A percentile compares a stretch with the other conserved stretches of the same genome.
Conservation (phyloP, 441 rosid species). For the Erodium texanum region DNA sequence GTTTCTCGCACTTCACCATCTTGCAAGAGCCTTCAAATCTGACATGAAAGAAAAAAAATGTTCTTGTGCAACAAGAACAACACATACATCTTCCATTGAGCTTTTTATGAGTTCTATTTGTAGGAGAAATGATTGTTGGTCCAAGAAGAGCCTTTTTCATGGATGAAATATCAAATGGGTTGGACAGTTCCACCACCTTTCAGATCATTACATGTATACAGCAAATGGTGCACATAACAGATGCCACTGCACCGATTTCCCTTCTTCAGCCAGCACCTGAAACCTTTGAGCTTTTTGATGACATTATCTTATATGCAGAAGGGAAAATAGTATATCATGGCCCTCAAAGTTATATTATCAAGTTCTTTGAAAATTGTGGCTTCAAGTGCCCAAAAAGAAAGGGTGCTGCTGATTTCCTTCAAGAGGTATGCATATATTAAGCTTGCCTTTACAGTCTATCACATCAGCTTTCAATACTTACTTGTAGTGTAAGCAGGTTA, state of each 20-base stretch:
- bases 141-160: slow-evolving; percentile 52
- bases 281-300: slow-evolving; percentile 55
- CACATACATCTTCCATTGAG: too few species aligned
- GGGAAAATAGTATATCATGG: slow-evolving; percentile 55
- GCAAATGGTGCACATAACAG: slow-evolving; percentile 47
- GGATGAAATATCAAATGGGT: slow-evolving; percentile 67
- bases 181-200: slow-evolving; percentile 63
- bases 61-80: too few species aligned
- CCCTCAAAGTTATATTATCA: slow-evolving; percentile 29
- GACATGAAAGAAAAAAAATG: too few species aligned
- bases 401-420: slow-evolving; percentile 57
- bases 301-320: too few species aligned
- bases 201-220: slow-evolving; percentile 55
- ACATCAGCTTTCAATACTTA: too few species aligned
- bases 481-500: too few species aligned
- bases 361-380: slow-evolving; percentile 53
- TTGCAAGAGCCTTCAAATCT: too few species aligned
- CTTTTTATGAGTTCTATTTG: not conserved
- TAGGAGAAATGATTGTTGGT: slow-evolving; percentile 61
- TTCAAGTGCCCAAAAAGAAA: slow-evolving; percentile 56
- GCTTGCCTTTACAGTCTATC: too few species aligned
- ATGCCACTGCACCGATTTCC: slow-evolving; percentile 44
- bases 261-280: slow-evolving; percentile 66
- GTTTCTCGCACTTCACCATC: too few species aligned
- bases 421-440: too few species aligned